Conservation (phyloP, 345 rosid species). For the Punica granatum region DNA sequence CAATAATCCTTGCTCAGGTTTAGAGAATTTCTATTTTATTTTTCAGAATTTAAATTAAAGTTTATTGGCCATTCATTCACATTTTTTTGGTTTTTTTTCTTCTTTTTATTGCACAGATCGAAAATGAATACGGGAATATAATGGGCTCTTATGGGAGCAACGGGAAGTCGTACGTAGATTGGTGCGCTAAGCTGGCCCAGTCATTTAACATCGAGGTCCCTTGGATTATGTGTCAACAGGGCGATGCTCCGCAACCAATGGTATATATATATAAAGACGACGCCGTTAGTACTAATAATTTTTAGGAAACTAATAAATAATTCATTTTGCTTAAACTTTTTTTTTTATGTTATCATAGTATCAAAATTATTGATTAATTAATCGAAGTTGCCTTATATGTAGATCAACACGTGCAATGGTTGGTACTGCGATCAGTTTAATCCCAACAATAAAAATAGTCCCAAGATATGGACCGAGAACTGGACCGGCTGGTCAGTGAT, state of each 20-base stretch:
- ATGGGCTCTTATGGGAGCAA: slow-evolving; percentile 16
- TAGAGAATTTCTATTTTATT: not conserved
- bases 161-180: slow-evolving; percentile 26
- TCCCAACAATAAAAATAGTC: slow-evolving; percentile 21
- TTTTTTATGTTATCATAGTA: not conserved
- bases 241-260: slow-evolving; percentile 29
- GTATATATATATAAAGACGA: too few relatives aligned
- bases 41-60: not conserved
- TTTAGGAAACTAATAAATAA: not conserved
- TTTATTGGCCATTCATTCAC: too few relatives aligned
- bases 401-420: slow-evolving; percentile 38
- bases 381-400: not conserved
- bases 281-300: not conserved
- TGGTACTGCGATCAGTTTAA: slow-evolving; percentile 28
- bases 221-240: slow-evolving; percentile 43
- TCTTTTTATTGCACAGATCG: slow-evolving; percentile 21
- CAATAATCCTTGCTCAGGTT: slow-evolving; percentile 41
- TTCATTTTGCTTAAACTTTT: not conserved
- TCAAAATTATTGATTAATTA: not conserved
- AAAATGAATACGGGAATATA: slow-evolving; percentile 39
- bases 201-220: slow-evolving; percentile 23
- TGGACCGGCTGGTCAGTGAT: slow-evolving; percentile 34
- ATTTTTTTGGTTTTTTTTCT: not conserved
- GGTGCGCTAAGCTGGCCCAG: slow-evolving; percentile 34
- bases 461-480: slow-evolving; percentile 45